phyloP scores from a whole-genome alignment of 192 early-diverging fungal species.

The Coemansia sp. region DNA sequence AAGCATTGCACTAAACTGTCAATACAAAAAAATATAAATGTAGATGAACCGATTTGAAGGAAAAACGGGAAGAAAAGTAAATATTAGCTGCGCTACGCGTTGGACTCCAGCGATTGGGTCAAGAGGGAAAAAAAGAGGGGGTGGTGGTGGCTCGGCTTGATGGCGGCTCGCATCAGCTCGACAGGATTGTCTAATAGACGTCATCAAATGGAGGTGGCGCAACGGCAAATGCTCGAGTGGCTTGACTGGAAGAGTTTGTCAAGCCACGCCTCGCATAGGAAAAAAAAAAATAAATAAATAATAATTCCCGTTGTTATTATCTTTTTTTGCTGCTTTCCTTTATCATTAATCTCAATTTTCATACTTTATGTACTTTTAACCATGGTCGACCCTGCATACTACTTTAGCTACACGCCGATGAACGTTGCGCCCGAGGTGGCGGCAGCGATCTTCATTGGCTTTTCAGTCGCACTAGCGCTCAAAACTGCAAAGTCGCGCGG shows the following conservation, averaged over 20 bases:
- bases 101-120: neutral
- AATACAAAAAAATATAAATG: neutral
- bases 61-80: neutral
- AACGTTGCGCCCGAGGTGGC: conserved; percentile 13
- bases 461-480: neutral
- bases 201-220: neutral
- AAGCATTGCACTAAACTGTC: conserved; percentile 14
- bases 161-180: neutral
- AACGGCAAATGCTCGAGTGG: neutral
- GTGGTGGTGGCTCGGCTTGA: neutral
- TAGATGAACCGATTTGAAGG: neutral
- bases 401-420: conserved; percentile 18
- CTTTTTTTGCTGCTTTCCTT: neutral
- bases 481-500: conserved; percentile 5
- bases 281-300: neutral
- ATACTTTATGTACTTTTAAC: neutral
- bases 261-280: neutral
- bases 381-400: conserved; percentile 13
- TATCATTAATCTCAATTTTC: neutral
- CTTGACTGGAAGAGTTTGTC: neutral
- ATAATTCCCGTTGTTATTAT: neutral
- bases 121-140: neutral
- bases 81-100: neutral
- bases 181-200: neutral
- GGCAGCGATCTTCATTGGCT: conserved; percentile 6